Base-by-base conservation (phyloP, 306 rosid genomes). In the Quercus alba region DNA sequence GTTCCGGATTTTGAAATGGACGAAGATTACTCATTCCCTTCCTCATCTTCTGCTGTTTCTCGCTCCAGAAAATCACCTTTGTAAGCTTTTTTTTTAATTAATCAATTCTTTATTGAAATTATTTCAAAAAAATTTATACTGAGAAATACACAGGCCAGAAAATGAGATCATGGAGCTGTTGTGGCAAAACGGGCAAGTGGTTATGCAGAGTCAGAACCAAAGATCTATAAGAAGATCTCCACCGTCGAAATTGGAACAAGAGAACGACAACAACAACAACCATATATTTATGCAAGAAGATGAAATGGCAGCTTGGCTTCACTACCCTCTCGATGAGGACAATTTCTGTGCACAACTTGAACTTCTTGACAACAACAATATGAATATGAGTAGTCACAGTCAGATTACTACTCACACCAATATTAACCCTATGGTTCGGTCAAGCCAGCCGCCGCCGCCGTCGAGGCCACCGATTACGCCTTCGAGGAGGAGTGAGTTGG, bases 291-390 rank as follows among this genome's bases (percentile, higher is more conserved):
- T 92, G 86, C 93, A 92, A 52, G 98, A 94, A 54, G 90, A 90
- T 5, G 98, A 94, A 88, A 89, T 87, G 94, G 78, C 83, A 21
- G 73, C 94, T 14, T 94, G 94, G 97, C 91, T 90, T 59, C 87
- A 90, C 66, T 87, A 81, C 77, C 91, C 96, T 4, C 83, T 90
- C 56, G 86, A 72, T n/a, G 92, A 87, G 70, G 92, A 94, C 41
- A 78, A 75, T 77, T 89, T 92, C 82, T 70, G 83, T 81, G 56
- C 92, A 38, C 46, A 38, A 38, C 46, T 38, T 38, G 46, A 38
- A 38, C 46, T 38, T 38, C 46, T 8, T 8, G 46, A 38, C 44
- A 0, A 38, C 44, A 38, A 38, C 46, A 38, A 7, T 8, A 38
- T 38, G 46, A 38, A 38, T 8, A 38, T 38, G 11, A 38, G 46